Conservation (phyloP, 768 basidiomycete species). For the Coprinopsis sp. region DNA sequence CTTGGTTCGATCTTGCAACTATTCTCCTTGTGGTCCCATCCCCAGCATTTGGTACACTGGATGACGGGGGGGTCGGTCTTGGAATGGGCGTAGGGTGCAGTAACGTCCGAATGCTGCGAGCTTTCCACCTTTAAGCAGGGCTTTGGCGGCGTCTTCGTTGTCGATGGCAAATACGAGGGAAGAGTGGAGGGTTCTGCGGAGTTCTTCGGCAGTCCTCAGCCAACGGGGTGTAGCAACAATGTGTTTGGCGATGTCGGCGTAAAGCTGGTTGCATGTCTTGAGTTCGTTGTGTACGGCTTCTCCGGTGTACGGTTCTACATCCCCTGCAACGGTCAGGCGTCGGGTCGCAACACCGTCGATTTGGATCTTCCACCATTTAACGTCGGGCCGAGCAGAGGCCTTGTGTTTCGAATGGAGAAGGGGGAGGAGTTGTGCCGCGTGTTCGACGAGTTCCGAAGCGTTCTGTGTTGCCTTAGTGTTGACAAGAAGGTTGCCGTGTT, state of each 20-base stretch:
- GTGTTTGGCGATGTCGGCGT: not conserved
- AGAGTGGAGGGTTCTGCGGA: not conserved
- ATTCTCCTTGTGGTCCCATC: conserved; percentile 10
- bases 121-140: not conserved
- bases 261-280: not conserved
- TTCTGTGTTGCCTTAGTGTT: not conserved
- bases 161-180: not conserved
- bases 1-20: no score
- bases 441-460: not conserved
- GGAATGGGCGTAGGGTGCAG: conserved; percentile 4
- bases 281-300: not conserved
- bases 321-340: not conserved
- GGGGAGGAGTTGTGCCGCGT: not conserved
- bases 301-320: not conserved
- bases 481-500: not conserved
- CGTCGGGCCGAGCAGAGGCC: not conserved
- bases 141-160: not conserved
- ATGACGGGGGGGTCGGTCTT: conserved; percentile 12
- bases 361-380: not conserved
- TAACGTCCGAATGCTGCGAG: not conserved
- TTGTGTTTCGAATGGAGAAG: not conserved
- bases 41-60: conserved; percentile 17
- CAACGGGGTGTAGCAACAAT: not conserved
- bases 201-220: not conserved
- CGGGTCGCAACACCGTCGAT: not conserved